Evolutionary conservation across 108 stramenopile species (phyloP).

Genomic region (Skeletonema grethae): DNA sequence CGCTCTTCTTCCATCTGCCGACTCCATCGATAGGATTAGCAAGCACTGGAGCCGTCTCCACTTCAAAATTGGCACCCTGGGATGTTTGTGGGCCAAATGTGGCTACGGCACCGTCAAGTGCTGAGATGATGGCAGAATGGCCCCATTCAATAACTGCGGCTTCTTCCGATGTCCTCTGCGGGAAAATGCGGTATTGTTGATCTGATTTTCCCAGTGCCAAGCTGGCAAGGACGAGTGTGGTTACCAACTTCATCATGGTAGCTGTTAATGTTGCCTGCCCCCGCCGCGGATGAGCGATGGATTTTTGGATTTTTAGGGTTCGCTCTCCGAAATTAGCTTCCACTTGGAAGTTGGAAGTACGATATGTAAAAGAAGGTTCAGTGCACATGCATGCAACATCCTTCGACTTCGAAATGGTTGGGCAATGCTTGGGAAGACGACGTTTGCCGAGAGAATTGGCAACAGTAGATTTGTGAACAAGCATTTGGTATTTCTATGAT

Average conservation of each 20-base stretch:
- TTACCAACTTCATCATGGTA: background rate
- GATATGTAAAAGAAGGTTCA: too few relatives aligned
- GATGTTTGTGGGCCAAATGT: conserved; percentile 86
- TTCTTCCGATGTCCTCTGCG: conserved; percentile 76
- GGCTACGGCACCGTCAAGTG: conserved; percentile 87
- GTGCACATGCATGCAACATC: too few relatives aligned
- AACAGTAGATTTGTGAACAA: background rate
- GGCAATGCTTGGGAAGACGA: too few relatives aligned
- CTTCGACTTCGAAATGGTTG: too few relatives aligned
- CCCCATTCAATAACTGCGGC: conserved; percentile 93
- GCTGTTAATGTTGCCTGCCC: background rate
- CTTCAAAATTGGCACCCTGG: conserved; percentile 84
- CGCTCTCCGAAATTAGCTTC: background rate
- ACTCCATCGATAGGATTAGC: conserved; percentile 79
- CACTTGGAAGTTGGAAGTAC: too few relatives aligned
- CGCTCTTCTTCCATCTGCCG: conserved; percentile 24
- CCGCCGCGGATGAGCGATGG: too few relatives aligned
- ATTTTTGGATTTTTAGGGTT: background rate
- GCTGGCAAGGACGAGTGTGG: conserved; percentile 2
- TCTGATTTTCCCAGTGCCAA: background rate
- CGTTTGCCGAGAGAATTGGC: too few relatives aligned
- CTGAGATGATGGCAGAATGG: conserved; percentile 85
- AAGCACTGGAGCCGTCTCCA: conserved; percentile 80
- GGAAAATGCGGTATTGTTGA: conserved; percentile 52
- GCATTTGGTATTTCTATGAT: background rate